These are phyloP conservation scores for Breviolum minutum DNA, from an alignment of 73 alveolate species.

Conservation along the genomic window DNA sequence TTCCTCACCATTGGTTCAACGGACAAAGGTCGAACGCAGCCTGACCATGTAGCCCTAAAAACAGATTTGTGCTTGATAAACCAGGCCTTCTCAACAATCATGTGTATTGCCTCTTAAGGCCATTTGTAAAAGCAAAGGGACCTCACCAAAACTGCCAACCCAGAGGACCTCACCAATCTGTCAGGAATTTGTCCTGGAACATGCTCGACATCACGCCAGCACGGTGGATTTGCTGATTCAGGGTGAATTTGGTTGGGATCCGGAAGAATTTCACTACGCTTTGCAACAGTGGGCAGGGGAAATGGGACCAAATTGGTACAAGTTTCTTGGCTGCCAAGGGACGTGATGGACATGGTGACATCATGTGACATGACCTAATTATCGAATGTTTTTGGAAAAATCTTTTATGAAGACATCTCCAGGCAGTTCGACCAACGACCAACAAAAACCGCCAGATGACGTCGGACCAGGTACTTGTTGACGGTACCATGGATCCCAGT, in stretches of 20 bases:
- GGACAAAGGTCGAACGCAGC: no score
- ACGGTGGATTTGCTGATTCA: slow-evolving; percentile 57
- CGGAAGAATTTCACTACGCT: slow-evolving; percentile 75
- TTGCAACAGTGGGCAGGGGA: slow-evolving; percentile 89
- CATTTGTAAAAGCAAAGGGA: no score
- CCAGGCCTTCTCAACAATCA: no score
- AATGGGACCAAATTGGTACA: slow-evolving; percentile 77
- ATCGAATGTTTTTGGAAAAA: background rate
- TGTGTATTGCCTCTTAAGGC: no score
- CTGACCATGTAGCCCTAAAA: no score
- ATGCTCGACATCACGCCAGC: slow-evolving; percentile 62
- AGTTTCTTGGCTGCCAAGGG: background rate
- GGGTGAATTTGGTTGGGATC: slow-evolving; percentile 92
- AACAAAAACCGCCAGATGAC: background rate
- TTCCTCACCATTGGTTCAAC: no score
- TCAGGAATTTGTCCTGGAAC: slow-evolving; percentile 67
- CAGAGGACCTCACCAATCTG: background rate
- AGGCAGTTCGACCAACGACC: background rate
- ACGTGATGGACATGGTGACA: background rate
- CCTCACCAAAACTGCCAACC: no score
- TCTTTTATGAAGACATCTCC: background rate
- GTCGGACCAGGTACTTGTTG: slow-evolving; percentile 8
- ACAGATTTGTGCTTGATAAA: no score
- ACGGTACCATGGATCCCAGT: slow-evolving; percentile 60
- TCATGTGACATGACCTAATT: background rate